Percentiles rank a stretch among this genome's conserved stretches.
Evolutionary conservation across 352 stramenopile species (phyloP).

Genomic region (Phytophthora idaei): DNA sequence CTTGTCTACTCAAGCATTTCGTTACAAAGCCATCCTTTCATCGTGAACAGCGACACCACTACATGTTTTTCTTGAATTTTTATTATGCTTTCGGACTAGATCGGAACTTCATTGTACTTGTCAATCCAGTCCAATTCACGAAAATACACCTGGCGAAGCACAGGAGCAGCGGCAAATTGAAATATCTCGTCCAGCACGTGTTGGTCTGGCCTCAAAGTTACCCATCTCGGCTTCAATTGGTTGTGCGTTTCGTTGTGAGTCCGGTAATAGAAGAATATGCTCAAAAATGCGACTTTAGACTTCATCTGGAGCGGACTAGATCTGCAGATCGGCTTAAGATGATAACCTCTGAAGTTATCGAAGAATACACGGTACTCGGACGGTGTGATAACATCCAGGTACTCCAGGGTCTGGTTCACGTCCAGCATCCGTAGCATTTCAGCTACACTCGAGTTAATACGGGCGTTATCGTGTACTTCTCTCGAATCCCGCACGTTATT

Average conservation of each 20-base stretch:
- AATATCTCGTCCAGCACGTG: constrained; percentile 8
- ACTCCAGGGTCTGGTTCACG: constrained; percentile 13
- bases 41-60: too few relatives aligned
- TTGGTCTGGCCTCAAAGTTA: neutral
- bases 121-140: too few relatives aligned
- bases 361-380: neutral
- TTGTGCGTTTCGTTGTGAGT: neutral
- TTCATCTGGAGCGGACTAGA: neutral
- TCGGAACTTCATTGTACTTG: too few relatives aligned
- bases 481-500: neutral
- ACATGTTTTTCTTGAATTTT: too few relatives aligned
- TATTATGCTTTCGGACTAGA: too few relatives aligned
- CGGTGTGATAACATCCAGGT: constrained; percentile 7
- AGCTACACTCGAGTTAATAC: neutral
- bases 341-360: neutral
- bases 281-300: constrained; percentile 16
- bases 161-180: neutral
- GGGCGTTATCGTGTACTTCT: neutral
- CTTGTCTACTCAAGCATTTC: too few relatives aligned
- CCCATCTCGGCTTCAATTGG: too few relatives aligned
- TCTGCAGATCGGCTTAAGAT: constrained; percentile 2
- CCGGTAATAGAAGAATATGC: neutral
- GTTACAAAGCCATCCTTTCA: too few relatives aligned
- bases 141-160: constrained; percentile 9
- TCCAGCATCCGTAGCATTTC: constrained; percentile 13